Percentiles rank a stretch among this genome's conserved stretches.
Conservation (phyloP, 1,284 basidiomycete species). For the Microbotryum saponariae region DNA sequence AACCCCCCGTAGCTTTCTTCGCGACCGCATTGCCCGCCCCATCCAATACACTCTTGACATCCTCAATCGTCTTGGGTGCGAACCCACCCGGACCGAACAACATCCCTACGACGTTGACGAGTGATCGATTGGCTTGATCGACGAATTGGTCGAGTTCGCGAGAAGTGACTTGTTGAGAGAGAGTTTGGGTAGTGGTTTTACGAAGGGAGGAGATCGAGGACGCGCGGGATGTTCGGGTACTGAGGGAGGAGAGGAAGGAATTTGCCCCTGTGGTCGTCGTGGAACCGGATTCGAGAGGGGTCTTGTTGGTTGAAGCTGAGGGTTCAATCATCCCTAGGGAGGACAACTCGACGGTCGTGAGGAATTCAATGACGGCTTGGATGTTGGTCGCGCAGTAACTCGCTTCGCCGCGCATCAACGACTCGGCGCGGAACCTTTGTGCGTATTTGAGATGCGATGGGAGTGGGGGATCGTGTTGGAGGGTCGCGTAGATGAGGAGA, state of each 20-base stretch:
- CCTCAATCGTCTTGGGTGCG: conserved; percentile 34
- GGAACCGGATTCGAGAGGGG: background rate
- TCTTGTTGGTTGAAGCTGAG: conserved; percentile 36
- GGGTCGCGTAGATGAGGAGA: conserved; percentile 81
- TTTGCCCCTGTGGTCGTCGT: background rate
- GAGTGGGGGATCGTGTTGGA: conserved; percentile 77
- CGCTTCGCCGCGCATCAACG: conserved; percentile 69
- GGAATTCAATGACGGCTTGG: conserved; percentile 85
- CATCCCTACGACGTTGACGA: conserved; percentile 28
- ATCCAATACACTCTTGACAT: conserved; percentile 33
- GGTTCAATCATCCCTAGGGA: conserved; percentile 64
- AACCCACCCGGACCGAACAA: conserved; percentile 28
- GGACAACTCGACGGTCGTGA: conserved; percentile 80
- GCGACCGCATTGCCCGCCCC: conserved; percentile 15
- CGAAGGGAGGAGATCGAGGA: conserved; percentile 6
- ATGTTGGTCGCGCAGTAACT: conserved; percentile 87
- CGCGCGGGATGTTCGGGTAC: background rate
- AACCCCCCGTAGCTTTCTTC: conserved; percentile 10
- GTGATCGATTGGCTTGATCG: conserved; percentile 27
- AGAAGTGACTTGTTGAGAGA: conserved; percentile 5
- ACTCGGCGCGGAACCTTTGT: conserved; percentile 68
- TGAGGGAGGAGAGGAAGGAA: background rate
- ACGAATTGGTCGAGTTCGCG: conserved; percentile 32
- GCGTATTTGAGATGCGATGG: conserved; percentile 79
- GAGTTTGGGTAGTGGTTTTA: background rate